Base-by-base conservation (phyloP, 1,284 basidiomycete genomes). In the Leccinum subrobustum region DNA sequence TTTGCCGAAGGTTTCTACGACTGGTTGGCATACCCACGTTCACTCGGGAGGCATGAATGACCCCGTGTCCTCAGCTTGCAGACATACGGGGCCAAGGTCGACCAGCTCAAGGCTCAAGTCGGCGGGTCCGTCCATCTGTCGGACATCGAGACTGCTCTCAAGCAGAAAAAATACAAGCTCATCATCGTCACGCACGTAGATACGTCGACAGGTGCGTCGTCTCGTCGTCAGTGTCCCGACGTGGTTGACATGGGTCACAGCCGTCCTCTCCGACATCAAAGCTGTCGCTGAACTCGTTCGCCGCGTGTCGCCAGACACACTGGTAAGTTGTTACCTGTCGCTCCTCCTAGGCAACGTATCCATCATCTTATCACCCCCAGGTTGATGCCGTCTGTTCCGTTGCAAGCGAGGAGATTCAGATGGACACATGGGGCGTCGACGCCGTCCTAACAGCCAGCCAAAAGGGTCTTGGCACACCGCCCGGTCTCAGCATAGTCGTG, bases 381-480 rank as follows among this genome's bases (percentile, higher is more conserved):
- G 79, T 98, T 60, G 96, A 99, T 73, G 94, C 88, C 48, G 97
- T 99, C 31, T 99, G 97, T 79, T 90, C 95, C 6, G 95, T 98
- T 12, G 96, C 92, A 0, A 95, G 91, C 67, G 96, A 99, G 75
- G 95, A 98, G 76, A 96, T 99, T 69, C 87, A 83, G 60, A 90
- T 98, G 81, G 96, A 98, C 68, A 89, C 86, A 16, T 99, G 96
- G 97, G 88, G 86, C 29, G 82, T 99, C 61, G 97, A 99, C 70
- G 85, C 96, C 33, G 88, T 98, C 52, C 75, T 98, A 56, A 87
- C 91, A 14, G 96, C 95, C 11, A 92, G 91, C 61, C 96, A 99
- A 76, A 99, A 99, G 77, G 96, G 97, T 54, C 85, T 99, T 29
- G 93, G 96, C 48, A 88, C 89, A 7, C 97, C 97, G n/a, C 96